Conservation (phyloP, 2,329 filamentous ascomycete species). For the Cryphonectria nitschkei region DNA sequence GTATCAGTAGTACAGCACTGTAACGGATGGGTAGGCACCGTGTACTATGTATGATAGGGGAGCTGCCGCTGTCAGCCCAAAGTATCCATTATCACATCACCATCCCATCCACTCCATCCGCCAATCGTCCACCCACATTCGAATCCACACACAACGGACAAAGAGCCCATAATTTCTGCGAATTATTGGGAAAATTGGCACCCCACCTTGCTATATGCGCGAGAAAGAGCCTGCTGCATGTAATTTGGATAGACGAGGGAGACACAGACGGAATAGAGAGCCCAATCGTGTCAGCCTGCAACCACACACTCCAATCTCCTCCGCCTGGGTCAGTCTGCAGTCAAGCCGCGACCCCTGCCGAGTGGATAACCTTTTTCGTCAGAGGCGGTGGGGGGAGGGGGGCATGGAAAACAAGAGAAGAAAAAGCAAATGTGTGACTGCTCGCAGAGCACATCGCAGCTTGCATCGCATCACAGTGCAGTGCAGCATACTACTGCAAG, state of each 20-base stretch:
- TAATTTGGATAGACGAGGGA: conserved; percentile 4
- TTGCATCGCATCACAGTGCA: not conserved
- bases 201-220: not conserved
- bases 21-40: too few species aligned
- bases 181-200: not conserved
- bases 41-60: not conserved
- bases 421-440: not conserved
- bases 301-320: not conserved
- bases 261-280: not conserved
- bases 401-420: too few species aligned
- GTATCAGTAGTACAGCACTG: too few species aligned
- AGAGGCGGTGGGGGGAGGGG: not conserved
- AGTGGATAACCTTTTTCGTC: not conserved
- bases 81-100: conserved; percentile 1
- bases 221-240: not conserved
- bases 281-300: conserved; percentile 1
- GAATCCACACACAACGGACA: not conserved
- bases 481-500: not conserved
- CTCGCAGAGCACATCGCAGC: not conserved
- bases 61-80: conserved; percentile 2
- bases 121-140: not conserved
- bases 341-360: not conserved
- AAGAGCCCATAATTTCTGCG: not conserved
- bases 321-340: not conserved
- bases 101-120: not conserved